These are phyloP conservation scores for Phytophthora palmivora DNA, from an alignment of 352 stramenopile genomes.

Conservation along the genomic window DNA sequence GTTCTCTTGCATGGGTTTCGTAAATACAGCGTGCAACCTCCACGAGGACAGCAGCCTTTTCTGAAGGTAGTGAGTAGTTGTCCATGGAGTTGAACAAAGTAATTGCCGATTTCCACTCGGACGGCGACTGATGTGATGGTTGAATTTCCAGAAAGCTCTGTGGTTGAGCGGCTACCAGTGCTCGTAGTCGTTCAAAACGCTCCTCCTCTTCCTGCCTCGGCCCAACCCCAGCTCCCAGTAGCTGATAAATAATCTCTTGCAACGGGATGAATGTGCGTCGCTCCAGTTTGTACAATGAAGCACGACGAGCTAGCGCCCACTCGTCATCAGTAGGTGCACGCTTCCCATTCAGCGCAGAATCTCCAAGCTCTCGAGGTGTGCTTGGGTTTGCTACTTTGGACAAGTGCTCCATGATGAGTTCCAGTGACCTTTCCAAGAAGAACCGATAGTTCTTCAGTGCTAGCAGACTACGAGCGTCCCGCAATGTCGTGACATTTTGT, in stretches of 20 bases:
- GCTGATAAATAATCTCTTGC: slow-evolving; percentile 70
- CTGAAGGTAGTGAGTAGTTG: slow-evolving; percentile 73
- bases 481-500: slow-evolving; percentile 45
- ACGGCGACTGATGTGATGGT: slow-evolving; percentile 51
- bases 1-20: slow-evolving; percentile 61
- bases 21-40: slow-evolving; percentile 80
- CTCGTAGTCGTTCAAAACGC: slow-evolving; percentile 61
- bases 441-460: slow-evolving; percentile 80
- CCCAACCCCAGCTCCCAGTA: slow-evolving; percentile 48
- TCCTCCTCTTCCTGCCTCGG: slow-evolving; percentile 46
- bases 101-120: slow-evolving; percentile 61
- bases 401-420: slow-evolving; percentile 59
- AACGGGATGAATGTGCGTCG: slow-evolving; percentile 71
- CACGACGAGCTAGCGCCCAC: slow-evolving; percentile 58
- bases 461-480: slow-evolving; percentile 60
- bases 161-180: slow-evolving; percentile 46
- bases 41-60: slow-evolving; percentile 71
- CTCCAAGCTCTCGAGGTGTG: slow-evolving; percentile 22
- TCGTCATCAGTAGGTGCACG: slow-evolving; percentile 48
- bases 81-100: slow-evolving; percentile 68
- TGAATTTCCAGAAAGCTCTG: slow-evolving; percentile 76
- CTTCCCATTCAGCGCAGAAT: slow-evolving; percentile 25
- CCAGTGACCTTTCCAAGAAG: slow-evolving; percentile 71
- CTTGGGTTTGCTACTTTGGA: slow-evolving; percentile 19
- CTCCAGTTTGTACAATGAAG: slow-evolving; percentile 68